phyloP scores from a whole-genome alignment of 2,329 filamentous ascomycete species.

The Cladophialophora yegresii region DNA sequence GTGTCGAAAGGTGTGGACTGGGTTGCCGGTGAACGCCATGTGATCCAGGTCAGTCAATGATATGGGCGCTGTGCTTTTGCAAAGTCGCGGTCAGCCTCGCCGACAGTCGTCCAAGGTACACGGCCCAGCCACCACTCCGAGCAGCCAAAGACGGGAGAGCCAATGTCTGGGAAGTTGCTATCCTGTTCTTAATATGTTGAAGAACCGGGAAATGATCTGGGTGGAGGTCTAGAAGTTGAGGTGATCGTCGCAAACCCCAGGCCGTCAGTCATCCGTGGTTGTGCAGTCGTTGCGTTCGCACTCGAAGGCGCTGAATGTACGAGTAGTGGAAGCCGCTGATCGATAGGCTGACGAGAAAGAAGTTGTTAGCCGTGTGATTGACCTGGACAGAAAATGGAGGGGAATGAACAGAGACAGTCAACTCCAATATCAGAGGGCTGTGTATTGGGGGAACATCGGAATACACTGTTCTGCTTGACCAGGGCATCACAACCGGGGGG shows the following conservation, averaged over 20 bases:
- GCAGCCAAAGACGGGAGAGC: neutral
- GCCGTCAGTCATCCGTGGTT: neutral
- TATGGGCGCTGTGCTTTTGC: neutral
- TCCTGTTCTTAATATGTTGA: neutral
- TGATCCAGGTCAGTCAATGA: constrained; percentile 3
- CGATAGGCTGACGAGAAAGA: neutral
- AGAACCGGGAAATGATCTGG: neutral
- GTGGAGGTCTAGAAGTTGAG: neutral
- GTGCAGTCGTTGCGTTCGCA: neutral
- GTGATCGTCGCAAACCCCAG: neutral
- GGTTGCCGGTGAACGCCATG: constrained; percentile 11
- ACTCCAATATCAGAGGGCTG: constrained; percentile 9
- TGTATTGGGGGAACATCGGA: constrained; percentile 13
- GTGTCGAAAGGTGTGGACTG: neutral
- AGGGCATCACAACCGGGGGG: constrained; percentile 6
- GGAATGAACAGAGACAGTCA: constrained; percentile 15
- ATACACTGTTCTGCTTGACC: constrained; percentile 1
- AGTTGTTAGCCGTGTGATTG: neutral
- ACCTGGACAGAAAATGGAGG: neutral
- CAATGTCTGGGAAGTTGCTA: neutral
- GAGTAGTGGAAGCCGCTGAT: neutral
- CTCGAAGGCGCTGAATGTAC: neutral
- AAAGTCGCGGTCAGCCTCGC: neutral
- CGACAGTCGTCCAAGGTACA: neutral
- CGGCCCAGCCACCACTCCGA: neutral